These are phyloP conservation scores for Erodium texanum DNA, from an alignment of 441 rosid species.

Conservation along the genomic window DNA sequence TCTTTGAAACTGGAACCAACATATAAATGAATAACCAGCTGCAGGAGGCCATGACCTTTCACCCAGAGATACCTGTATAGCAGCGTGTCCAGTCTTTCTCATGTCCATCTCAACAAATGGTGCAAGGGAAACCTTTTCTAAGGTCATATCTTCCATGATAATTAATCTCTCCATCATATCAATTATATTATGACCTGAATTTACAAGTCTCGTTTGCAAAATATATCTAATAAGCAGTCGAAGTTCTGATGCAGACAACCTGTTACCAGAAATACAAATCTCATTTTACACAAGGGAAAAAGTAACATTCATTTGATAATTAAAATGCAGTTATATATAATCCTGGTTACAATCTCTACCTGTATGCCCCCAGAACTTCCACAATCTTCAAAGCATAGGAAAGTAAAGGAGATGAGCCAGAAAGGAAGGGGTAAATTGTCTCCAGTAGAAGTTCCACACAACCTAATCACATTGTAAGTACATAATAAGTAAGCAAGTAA, in stretches of 20 bases:
- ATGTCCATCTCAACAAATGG: conserved; percentile 92
- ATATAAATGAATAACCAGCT: conserved; percentile 92
- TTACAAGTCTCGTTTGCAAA: conserved; percentile 72
- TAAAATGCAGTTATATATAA: conserved; percentile 7
- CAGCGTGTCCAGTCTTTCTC: conserved; percentile 86
- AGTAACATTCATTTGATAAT: neutral
- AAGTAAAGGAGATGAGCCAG: conserved; percentile 75
- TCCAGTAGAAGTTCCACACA: conserved; percentile 97
- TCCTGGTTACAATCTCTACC: conserved; percentile 34
- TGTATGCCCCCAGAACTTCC: conserved; percentile 94
- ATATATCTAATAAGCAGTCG: conserved; percentile 75
- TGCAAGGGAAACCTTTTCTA: conserved; percentile 68
- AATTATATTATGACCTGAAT: conserved; percentile 70
- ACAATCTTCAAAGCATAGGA: conserved; percentile 86
- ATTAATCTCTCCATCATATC: conserved; percentile 87
- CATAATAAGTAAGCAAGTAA: conserved; percentile 22
- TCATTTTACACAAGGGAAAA: conserved; percentile 20
- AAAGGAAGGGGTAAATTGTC: conserved; percentile 79
- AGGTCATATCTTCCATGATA: conserved; percentile 67
- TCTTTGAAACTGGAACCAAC: conserved; percentile 88
- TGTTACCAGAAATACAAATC: conserved; percentile 34
- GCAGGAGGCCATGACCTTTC: conserved; percentile 99
- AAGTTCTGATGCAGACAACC: conserved; percentile 95
- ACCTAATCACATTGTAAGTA: conserved; percentile 36
- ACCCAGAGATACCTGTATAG: conserved; percentile 90